Base-by-base conservation (phyloP, 208 protist species). In the Leishmania gerbilli region DNA sequence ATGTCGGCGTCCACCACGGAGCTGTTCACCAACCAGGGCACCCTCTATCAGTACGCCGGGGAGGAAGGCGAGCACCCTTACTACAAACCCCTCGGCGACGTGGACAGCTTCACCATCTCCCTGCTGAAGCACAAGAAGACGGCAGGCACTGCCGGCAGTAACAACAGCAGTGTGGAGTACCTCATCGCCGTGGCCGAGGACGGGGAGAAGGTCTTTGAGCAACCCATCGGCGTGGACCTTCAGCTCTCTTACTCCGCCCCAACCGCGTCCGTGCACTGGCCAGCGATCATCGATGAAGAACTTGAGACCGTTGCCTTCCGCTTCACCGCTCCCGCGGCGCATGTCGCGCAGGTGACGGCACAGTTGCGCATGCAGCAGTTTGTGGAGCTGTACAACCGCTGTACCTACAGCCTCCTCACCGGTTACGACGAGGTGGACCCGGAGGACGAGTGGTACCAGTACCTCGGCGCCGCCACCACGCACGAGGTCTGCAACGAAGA, bases 361-460 rank as follows among this genome's bases (percentile, higher is more conserved):
- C 76, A 40, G 72, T 75, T 79, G 82, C 71, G 77, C 77, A 82
- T 86, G 69, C 75, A 76, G 17, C 53, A 71, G 42, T 92, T 92
- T 79, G 84, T 92, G 2, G 79, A 88, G 40, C 67, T 92, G 42
- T 95, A 88, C 86, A 95, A 95, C 79, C 82, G 84, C 42, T 95
- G 91, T 80, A 87, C 82, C 31, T 95, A 95, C 81, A 85, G 83
- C 55, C 74, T 89, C 31, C 71, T 91, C 69, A 91, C 84, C 7
- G 83, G 80, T 17, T 74, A 84, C 49, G 79, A 85, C 8, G 76
- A 84, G 62, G 71, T 88, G 7, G 84, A 91, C 77, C 67, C 67
- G 4, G 81, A 91, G 15, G 82, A 91, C 58, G 81, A 91, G 81
- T 77, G 68, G 72, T 87, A 86, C 79, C 68, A 91, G 11, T 92